A percentile compares a stretch with the other conserved stretches of the same genome.
phyloP scores from a whole-genome alignment of 2,329 filamentous ascomycete genomes.

The Aquanectria penicillioides region DNA sequence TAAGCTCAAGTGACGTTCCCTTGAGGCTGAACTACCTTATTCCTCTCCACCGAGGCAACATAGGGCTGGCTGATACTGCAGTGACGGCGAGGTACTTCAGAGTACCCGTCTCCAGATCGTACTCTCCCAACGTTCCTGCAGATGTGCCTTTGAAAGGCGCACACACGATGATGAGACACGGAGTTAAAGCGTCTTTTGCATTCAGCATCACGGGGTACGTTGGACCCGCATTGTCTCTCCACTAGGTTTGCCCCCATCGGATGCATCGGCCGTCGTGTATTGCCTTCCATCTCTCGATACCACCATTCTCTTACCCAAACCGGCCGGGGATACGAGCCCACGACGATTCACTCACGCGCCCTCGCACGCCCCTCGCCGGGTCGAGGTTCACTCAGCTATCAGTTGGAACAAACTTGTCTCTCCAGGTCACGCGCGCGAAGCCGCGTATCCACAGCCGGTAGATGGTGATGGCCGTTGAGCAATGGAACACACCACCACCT shows the following conservation, averaged over 20 bases:
- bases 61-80: constrained; percentile 2
- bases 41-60: not conserved
- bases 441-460: not conserved
- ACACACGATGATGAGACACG: not conserved
- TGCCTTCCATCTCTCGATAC: not conserved
- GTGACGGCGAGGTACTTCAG: too few relatives aligned
- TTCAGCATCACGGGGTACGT: too few relatives aligned
- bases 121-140: constrained; percentile 5
- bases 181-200: too few relatives aligned
- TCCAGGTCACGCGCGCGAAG: not conserved
- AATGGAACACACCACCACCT: not conserved
- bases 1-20: constrained; percentile 51
- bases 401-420: too few relatives aligned
- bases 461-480: not conserved
- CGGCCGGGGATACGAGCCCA: too few relatives aligned
- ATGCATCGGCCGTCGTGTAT: constrained; percentile 8
- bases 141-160: not conserved
- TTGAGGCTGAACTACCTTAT: not conserved
- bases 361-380: too few relatives aligned
- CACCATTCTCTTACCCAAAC: too few relatives aligned
- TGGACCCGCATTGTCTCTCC: not conserved
- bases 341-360: too few relatives aligned
- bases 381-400: too few relatives aligned
- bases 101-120: too few relatives aligned
- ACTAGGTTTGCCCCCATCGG: constrained; percentile 1